A percentile compares a stretch with the other conserved stretches of the same genome.
Conservation (phyloP, 495 filamentous ascomycete genomes). For the Aspergillus campestris region DNA sequence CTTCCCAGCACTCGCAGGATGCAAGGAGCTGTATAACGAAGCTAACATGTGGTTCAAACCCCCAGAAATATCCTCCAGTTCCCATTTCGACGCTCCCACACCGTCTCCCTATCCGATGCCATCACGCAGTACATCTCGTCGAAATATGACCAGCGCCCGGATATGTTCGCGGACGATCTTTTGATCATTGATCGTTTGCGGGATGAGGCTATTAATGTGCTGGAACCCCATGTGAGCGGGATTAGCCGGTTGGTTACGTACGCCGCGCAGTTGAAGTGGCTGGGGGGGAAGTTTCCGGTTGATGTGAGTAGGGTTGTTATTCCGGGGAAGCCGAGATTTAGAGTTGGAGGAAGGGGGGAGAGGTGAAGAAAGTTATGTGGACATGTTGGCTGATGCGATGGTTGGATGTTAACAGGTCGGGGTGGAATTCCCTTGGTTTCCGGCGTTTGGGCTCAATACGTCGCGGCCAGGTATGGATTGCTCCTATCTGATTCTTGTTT, state of each 20-base stretch:
- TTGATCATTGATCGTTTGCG: constrained; percentile 77
- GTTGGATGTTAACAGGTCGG: constrained; percentile 56
- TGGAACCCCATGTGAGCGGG: constrained; percentile 84
- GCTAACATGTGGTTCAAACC: background rate
- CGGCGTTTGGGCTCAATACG: constrained; percentile 83
- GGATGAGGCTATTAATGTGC: constrained; percentile 72
- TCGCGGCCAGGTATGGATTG: constrained; percentile 53
- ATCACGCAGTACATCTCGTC: constrained; percentile 95
- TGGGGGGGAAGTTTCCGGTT: constrained; percentile 91
- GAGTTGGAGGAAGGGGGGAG: no score
- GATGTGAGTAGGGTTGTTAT: constrained; percentile 52
- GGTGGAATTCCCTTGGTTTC: constrained; percentile 92
- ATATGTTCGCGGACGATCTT: constrained; percentile 91
- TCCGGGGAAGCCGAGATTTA: no score
- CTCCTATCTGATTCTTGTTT: background rate
- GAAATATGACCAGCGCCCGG: constrained; percentile 98
- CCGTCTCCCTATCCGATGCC: constrained; percentile 65
- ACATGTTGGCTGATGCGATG: background rate
- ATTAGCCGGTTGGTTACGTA: constrained; percentile 80
- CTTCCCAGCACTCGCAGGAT: no score
- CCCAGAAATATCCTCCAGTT: constrained; percentile 51
- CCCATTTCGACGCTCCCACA: constrained; percentile 79
- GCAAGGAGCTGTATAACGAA: background rate
- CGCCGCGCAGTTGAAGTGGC: constrained; percentile 88
- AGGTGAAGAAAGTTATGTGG: no score